Evolutionary conservation across 495 filamentous ascomycete genomes (phyloP), one percentile per base, ranked within the genome.

Genomic region (Terfezia claveryi): DNA sequence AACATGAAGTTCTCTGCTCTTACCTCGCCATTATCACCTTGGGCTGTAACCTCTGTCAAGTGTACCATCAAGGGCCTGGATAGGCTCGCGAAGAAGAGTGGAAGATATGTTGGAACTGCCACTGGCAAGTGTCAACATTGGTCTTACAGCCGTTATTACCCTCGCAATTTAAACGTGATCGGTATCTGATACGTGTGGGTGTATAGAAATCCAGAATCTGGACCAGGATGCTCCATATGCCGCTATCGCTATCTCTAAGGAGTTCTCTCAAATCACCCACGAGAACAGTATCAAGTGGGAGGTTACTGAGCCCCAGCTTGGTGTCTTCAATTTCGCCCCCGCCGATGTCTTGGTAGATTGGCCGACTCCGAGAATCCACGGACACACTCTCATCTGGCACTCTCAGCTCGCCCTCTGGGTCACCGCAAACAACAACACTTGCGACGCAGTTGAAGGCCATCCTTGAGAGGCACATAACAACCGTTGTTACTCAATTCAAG

Each of bases 321-420:
- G 69, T 41, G 57, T 60, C 32, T 82, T 81, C 68, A 71, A 61
- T 50, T 80, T 67, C 59, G 59, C 60, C 16, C 61, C 61, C 0
- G 77, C 74, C 14, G 74, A 79, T 55, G 68, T 67, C 54, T 67
- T 79, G 59, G 67, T 72, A 17, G 60, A 70, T 52, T 61, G n/a
- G n/a, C n/a, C n/a, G n/a, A n/a, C n/a, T n/a, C n/a, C n/a, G n/a
- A n/a, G n/a, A n/a, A n/a, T n/a, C 44, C 63, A 77, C 36, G 80
- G 76, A 55, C 77, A 81, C 61, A 78, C 72, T 9, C 66, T 80
- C n/a, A 73, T 79, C 5, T 83, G 76, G 78, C 66, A 81, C 63
- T 70, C 65, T 41, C 77, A 83, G 58, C 64, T 82, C 8, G 76
- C 80, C 10, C 10, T 17, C 12, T 36, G 20, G 49, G 10, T 37